phyloP scores from a whole-genome alignment of 2,329 filamentous ascomycete genomes.

The Plectosphaerella sp. region DNA sequence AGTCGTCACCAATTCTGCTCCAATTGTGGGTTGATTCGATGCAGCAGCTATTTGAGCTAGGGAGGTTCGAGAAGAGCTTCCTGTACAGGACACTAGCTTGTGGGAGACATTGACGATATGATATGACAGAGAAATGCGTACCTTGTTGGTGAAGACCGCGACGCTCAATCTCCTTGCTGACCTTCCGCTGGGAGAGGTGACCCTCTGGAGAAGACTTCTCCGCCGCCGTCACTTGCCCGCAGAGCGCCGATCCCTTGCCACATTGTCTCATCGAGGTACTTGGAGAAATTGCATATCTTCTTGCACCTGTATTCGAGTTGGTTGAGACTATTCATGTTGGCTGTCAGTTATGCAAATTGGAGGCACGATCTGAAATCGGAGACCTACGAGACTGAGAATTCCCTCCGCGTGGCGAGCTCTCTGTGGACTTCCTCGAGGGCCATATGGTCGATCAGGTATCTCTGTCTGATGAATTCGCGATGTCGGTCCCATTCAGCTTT shows the following conservation, averaged over 20 bases:
- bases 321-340: background rate
- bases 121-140: background rate
- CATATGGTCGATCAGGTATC: background rate
- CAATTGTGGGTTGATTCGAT: background rate
- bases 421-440: background rate
- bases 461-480: background rate
- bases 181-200: background rate
- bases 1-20: background rate
- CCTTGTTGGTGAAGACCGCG: background rate
- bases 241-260: background rate
- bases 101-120: background rate
- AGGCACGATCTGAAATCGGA: background rate
- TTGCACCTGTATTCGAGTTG: background rate
- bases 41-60: background rate
- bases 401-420: background rate
- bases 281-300: background rate
- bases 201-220: background rate
- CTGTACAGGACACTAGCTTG: background rate
- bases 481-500: background rate
- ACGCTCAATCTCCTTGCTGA: background rate
- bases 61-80: background rate
- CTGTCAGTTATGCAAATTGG: background rate
- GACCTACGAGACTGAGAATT: background rate
- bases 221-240: background rate
- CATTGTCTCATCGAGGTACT: background rate